Base-by-base conservation (phyloP, 352 stramenopile genomes). In the Lagenidium sp. region DNA sequence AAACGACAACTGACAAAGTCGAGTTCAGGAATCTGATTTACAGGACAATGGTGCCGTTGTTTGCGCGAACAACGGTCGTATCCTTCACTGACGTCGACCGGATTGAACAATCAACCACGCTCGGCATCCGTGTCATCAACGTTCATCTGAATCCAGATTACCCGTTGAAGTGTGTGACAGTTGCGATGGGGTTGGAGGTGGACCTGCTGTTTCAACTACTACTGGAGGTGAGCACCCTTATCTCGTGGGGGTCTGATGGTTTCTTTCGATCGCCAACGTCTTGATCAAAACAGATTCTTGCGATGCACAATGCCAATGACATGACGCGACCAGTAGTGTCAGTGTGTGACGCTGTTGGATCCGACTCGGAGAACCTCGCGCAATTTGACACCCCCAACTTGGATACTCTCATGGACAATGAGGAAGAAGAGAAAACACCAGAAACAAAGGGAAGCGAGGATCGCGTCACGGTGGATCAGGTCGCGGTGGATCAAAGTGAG, bases 101-200 rank as follows among this genome's bases (percentile, higher is more conserved):
- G 22, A 63, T 90, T 31, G 34, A 29, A 4, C 65, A 80, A 40
- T 81, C 75, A 10, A 75, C 68, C 6, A 65, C 75, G 20, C 75
- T 82, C 28, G 72, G 78, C 15, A 83, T 90, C 21, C 75, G 77
- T 12, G 71, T 85, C 16, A 53, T 87, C 15, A 63, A 43, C 13
- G 40, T 90, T 12, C 57, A 74, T 29, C 45, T 87, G 18, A 60
- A 71, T 10, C 44, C 46, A 5, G 64, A 66, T n/a, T 56, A 82
- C 35, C 10, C 46, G 28, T 8, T 8, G 6, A 82, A 83, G 48
- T 51, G 60, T 0, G 26, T 88, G 18, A 91, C 75, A 19, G 78
- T 91, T 41, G 71, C 78, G 4, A 91, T 78, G 60, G 78, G 78
- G 0, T 44, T 91, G 0, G 78, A 91, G 51, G 65, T 88, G 16